Evolutionary conservation across 208 protist species (phyloP).

Genomic region (Leishmania aethiopica): DNA sequence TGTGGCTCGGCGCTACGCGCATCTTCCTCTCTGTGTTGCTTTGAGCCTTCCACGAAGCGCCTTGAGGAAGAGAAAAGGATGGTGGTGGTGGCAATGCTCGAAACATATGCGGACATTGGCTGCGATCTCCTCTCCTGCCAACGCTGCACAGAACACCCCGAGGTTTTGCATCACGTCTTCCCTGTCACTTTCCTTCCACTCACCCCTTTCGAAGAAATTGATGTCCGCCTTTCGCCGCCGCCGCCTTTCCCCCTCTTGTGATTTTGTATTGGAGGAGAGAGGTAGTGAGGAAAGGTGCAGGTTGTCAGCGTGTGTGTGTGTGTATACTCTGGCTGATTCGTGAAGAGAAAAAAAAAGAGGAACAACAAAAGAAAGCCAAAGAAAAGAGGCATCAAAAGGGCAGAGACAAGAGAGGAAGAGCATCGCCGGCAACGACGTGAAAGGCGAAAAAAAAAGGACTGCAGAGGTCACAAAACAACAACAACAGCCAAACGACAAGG

Average conservation of each 20-base stretch:
- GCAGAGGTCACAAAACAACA: neutral
- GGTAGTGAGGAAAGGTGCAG: neutral
- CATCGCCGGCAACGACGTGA: neutral
- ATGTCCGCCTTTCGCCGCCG: neutral
- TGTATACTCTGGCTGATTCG: neutral
- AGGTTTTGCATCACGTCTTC: neutral
- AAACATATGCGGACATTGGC: neutral
- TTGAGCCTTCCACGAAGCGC: neutral
- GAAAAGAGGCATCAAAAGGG: neutral
- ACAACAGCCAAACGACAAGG: too few relatives aligned
- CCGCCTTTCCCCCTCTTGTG: neutral
- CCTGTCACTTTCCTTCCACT: neutral
- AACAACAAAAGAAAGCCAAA: neutral
- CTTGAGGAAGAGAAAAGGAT: neutral
- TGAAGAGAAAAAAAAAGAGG: neutral
- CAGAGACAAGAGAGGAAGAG: neutral
- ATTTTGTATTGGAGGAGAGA: neutral
- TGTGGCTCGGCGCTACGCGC: neutral
- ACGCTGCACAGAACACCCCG: neutral
- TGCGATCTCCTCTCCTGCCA: neutral
- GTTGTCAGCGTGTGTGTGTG: neutral
- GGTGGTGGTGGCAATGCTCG: neutral
- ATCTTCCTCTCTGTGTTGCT: neutral
- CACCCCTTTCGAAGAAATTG: neutral
- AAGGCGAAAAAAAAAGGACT: neutral